Conservation (phyloP, 257 asterid genomes). For the Salvia rosmarinus region DNA sequence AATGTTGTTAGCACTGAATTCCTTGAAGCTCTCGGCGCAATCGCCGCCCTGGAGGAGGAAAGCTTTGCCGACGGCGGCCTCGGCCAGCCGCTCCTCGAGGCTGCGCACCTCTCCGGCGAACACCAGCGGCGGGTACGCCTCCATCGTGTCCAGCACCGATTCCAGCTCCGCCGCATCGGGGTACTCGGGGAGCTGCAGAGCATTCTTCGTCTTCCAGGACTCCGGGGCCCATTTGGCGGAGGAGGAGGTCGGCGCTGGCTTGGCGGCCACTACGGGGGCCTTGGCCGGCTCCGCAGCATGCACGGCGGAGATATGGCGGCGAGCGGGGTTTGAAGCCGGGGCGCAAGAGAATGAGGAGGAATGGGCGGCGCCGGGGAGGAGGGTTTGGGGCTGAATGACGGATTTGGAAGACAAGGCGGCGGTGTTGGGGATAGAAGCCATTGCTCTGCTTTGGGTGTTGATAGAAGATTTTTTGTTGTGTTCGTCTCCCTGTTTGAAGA, state of each 20-base stretch:
- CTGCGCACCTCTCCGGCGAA: constrained; percentile 87
- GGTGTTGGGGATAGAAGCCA: constrained; percentile 68
- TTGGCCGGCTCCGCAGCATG: constrained; percentile 77
- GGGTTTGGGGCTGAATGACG: constrained; percentile 42
- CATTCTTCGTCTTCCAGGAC: constrained; percentile 72
- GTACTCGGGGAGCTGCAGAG: constrained; percentile 80
- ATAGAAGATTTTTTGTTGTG: not conserved
- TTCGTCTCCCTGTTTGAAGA: not conserved
- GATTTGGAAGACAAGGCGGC: constrained; percentile 56
- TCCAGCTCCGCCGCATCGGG: constrained; percentile 65
- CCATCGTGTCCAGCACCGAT: constrained; percentile 60
- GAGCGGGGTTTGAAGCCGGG: constrained; percentile 43
- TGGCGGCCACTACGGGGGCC: constrained; percentile 41
- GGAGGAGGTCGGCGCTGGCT: constrained; percentile 32
- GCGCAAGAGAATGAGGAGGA: constrained; percentile 32
- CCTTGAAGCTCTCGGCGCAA: constrained; percentile 88
- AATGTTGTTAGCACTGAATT: constrained; percentile 72
- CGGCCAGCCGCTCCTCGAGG: constrained; percentile 78
- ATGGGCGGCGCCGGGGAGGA: constrained; percentile 38
- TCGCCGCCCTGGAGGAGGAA: constrained; percentile 90
- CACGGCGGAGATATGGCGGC: constrained; percentile 62
- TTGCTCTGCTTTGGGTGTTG: constrained; percentile 2
- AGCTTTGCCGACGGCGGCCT: constrained; percentile 81
- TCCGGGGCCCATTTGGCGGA: constrained; percentile 54
- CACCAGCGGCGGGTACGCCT: constrained; percentile 73